Base-by-base conservation (phyloP, 1,284 basidiomycete species). In the Tausonia pullulans region DNA sequence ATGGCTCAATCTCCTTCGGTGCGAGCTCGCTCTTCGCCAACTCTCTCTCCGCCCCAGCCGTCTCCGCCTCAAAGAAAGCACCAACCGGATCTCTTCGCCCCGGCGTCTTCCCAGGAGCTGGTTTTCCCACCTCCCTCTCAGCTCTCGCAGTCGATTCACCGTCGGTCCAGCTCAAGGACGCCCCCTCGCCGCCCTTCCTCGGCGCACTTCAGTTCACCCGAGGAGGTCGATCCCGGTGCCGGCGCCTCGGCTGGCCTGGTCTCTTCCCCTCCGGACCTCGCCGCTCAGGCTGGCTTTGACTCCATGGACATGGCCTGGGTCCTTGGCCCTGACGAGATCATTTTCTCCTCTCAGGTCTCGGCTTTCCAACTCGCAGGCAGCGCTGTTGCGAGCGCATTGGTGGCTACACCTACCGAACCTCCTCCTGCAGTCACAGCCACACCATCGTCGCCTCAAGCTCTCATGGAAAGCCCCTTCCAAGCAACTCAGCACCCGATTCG, bases 221-320 rank as follows among this genome's bases (percentile, higher is more conserved):
- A 57, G 48, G 61, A 16, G n/a, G 55, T 5, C 48, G 55, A 51
- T 49, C 49, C 5, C 40, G 58, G 14, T 54, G 53, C 7, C 51
- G 61, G 40, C 55, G 58, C 39, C 55, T 57, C 40, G 54, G 58
- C 13, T 14, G 43, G 13, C 55, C 45, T 53, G 41, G 41, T n/a
- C 6, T n/a, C 49, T 16, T 27, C 40, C 4, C 44, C 51, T 49
- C 46, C 56, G 2, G 63, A 62, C 11, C 16, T 69, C 0, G 74
- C 74, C 8, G 71, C 72, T 4, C 68, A 70, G 5, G 75, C 70
- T 7, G 76, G 73, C 0, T 76, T 76, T 68, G 70, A 68, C 8
- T 64, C 71, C 6, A 67, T 71, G 10, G 61, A 62, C 48, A n/a
- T 56, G 10, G 40, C 52, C 13, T 62, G 61, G 61, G 55, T 62